Conservation (phyloP, 495 filamentous ascomycete genomes). For the Symbiotaphrina buchneri region DNA sequence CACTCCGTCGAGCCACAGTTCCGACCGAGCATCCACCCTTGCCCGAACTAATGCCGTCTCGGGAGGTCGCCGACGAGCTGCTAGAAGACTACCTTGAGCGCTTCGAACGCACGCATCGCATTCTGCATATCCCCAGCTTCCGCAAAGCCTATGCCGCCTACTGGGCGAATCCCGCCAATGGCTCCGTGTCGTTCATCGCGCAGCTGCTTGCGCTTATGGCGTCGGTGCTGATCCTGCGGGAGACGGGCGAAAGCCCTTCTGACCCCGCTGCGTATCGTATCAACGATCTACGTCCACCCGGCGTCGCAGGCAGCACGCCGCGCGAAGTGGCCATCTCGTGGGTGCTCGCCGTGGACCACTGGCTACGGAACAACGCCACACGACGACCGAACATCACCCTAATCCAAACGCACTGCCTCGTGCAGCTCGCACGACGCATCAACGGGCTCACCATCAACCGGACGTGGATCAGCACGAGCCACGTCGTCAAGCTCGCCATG, state of each 20-base stretch:
- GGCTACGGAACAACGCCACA: too few relatives aligned
- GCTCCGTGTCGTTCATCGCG: slow-evolving; percentile 16
- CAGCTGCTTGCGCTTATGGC: slow-evolving; percentile 30
- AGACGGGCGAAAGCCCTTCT: too few relatives aligned
- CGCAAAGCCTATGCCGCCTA: slow-evolving; percentile 24
- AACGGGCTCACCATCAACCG: slow-evolving; percentile 27
- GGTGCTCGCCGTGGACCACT: slow-evolving; percentile 31
- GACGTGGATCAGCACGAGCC: slow-evolving; percentile 30
- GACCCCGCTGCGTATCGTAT: too few relatives aligned
- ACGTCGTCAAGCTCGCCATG: slow-evolving; percentile 30
- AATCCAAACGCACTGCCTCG: slow-evolving; percentile 29
- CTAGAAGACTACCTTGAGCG: slow-evolving; percentile 28
- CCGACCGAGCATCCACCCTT: not conserved
- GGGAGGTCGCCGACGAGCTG: slow-evolving; percentile 24
- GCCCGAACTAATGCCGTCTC: slow-evolving; percentile 6
- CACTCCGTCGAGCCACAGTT: not conserved
- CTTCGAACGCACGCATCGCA: slow-evolving; percentile 31
- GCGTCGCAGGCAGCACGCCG: slow-evolving; percentile 18
- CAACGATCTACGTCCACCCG: too few relatives aligned
- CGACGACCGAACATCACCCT: too few relatives aligned
- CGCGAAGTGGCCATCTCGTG: slow-evolving; percentile 18
- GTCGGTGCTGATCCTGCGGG: too few relatives aligned
- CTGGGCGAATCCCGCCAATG: slow-evolving; percentile 18
- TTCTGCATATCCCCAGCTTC: slow-evolving; percentile 35
- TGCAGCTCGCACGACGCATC: slow-evolving; percentile 27